phyloP scores from a whole-genome alignment of 1,139 yeast species.

The Candida glucosophila region DNA sequence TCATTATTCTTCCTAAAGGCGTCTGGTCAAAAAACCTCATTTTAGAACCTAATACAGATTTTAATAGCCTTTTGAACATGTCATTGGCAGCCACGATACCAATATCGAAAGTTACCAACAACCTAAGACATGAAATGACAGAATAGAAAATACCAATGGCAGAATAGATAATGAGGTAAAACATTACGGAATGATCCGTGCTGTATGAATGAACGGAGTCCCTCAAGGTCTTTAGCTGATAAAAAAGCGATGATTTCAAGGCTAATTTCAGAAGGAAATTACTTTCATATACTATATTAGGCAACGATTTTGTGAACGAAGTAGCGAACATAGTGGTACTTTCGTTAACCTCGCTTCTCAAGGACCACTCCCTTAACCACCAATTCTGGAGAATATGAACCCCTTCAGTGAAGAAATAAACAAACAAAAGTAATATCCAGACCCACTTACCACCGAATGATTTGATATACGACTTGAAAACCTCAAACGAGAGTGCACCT shows the following conservation, averaged over 20 bases:
- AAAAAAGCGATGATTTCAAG: slow-evolving; percentile 7
- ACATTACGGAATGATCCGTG: slow-evolving; percentile 39
- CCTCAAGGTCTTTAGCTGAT: too few relatives aligned
- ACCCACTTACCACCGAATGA: slow-evolving; percentile 58
- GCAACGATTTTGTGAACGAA: too few relatives aligned
- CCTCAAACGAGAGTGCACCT: slow-evolving; percentile 68
- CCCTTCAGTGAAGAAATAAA: slow-evolving; percentile 48
- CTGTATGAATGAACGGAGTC: too few relatives aligned
- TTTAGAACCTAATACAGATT: slow-evolving; percentile 63
- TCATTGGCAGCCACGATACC: slow-evolving; percentile 75
- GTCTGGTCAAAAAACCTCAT: slow-evolving; percentile 90
- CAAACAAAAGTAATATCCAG: slow-evolving; percentile 42
- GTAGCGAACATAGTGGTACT: too few relatives aligned
- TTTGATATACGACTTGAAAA: slow-evolving; percentile 59
- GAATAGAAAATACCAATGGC: slow-evolving; percentile 59
- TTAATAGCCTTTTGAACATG: slow-evolving; percentile 60
- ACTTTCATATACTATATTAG: too few relatives aligned
- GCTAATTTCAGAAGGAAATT: too few relatives aligned
- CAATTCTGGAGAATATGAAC: slow-evolving; percentile 61
- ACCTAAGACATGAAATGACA: slow-evolving; percentile 46
- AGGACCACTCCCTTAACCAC: slow-evolving; percentile 84
- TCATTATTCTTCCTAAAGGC: slow-evolving; percentile 95
- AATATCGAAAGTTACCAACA: slow-evolving; percentile 52
- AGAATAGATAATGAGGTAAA: slow-evolving; percentile 62
- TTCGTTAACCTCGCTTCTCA: neutral